Conservation (phyloP, 2,329 filamentous ascomycete genomes). For the Westerdykella sp. region DNA sequence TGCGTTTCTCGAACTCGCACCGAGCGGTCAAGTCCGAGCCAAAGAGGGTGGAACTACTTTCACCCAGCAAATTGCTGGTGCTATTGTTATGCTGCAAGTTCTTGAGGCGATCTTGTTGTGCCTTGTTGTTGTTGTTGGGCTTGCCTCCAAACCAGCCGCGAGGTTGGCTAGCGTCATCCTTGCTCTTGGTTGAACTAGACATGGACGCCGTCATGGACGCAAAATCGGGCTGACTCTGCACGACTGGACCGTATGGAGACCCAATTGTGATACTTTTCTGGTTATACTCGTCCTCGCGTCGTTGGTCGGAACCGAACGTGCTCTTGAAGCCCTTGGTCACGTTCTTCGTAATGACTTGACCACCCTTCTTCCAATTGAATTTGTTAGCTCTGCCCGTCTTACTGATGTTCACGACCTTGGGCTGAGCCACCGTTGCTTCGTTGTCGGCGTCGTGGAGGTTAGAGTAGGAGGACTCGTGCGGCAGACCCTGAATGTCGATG, state of each 20-base stretch:
- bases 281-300: constrained; percentile 55
- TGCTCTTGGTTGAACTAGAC: constrained; percentile 19
- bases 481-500: constrained; percentile 37
- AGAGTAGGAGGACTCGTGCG: constrained; percentile 35
- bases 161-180: constrained; percentile 19
- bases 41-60: constrained; percentile 57
- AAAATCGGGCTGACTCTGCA: constrained; percentile 31
- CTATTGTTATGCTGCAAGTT: constrained; percentile 39
- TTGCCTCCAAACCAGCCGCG: constrained; percentile 31
- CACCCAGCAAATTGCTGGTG: constrained; percentile 37
- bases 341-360: constrained; percentile 87
- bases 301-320: constrained; percentile 60
- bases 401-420: constrained; percentile 91
- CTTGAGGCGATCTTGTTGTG: constrained; percentile 20
- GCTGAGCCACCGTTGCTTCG: constrained; percentile 59
- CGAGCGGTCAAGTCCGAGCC: constrained; percentile 83
- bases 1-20: constrained; percentile 78
- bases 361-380: constrained; percentile 98
- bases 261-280: constrained; percentile 46
- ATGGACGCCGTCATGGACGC: constrained; percentile 23
- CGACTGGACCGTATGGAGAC: constrained; percentile 35
- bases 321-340: constrained; percentile 92
- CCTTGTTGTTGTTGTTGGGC: constrained; percentile 15
- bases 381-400: constrained; percentile 85
- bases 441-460: constrained; percentile 56